Base-by-base conservation (phyloP, 495 filamentous ascomycete genomes). In the Symbiotaphrina buchneri region DNA sequence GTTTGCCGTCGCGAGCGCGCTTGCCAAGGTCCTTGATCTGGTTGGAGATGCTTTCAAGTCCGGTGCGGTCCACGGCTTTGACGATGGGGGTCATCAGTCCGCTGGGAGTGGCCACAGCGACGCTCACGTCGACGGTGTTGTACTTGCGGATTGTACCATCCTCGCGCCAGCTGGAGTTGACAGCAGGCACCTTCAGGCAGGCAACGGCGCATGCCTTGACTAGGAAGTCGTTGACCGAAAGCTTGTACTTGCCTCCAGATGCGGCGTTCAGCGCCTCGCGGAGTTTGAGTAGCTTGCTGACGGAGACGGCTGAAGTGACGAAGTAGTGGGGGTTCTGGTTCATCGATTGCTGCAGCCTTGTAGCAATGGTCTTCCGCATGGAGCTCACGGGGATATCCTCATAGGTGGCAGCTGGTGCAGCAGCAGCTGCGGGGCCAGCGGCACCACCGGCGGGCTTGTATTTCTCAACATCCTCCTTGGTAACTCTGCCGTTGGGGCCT, bases 51-150 rank as follows among this genome's bases (percentile, higher is more conserved):
- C 65, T 62, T 49, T 80, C 65, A 21, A 99, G 67, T 32, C 90
- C 90, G 34, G 76, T 70, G 39, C 61, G 63, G 49, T 81, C 73
- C 31, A 82, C 90, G 39, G 68, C 68, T 55, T 72, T 82, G 46
- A 99, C 84, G 39, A 99, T 91, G 28, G 90, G 90, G 24, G 90
- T 99, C 68, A 95, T 94, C 40, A 99, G 74, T 26, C 90, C 90
- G 41, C 64, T 64, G 5, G 90, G 84, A 25, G 90, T 99, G 34
- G 90, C 74, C 27, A 99, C 90, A 8, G 90, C 90, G 40, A 99
- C 84, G 38, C 61, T 67, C 46, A 99, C 82, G 41, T 99, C 90
- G 22, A 81, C 83, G 24, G 63, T 76, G 54, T 74, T 74, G 68
- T 80, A 79, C 56, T 92, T 78, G 38, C 87, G 82, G 52, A 97